Evolutionary conservation across 2,329 filamentous ascomycete species (phyloP).

Genomic region (Fusarium haematococcum): DNA sequence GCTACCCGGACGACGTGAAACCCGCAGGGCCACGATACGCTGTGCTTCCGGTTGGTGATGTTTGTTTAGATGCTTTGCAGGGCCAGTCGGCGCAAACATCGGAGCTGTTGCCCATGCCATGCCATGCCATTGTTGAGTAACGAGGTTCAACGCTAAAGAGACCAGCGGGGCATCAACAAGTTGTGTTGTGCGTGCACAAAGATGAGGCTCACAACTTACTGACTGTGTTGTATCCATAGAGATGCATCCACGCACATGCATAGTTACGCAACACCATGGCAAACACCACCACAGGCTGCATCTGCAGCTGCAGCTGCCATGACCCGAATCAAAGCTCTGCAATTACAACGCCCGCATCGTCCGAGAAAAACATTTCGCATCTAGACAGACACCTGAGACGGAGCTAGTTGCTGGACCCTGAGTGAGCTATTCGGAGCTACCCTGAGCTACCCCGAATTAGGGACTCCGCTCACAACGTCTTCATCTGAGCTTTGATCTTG

Average conservation of each 20-base stretch:
- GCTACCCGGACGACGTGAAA: constrained; percentile 7
- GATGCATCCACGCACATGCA: constrained; percentile 1
- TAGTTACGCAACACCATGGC: neutral
- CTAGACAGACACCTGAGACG: constrained; percentile 17
- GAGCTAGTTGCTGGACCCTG: constrained; percentile 31
- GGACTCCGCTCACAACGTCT: constrained; percentile 4
- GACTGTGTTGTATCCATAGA: constrained; percentile 1
- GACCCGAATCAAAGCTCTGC: neutral
- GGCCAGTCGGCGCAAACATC: constrained; percentile 5
- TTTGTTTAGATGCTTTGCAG: neutral
- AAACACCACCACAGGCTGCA: neutral
- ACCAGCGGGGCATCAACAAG: neutral
- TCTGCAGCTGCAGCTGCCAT: neutral
- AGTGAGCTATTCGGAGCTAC: constrained; percentile 12
- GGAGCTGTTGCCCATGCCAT: neutral
- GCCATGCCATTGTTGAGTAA: neutral
- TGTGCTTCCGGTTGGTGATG: neutral
- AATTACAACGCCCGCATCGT: constrained; percentile 15
- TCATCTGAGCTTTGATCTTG: constrained; percentile 12
- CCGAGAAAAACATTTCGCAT: constrained; percentile 11
- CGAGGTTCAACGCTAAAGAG: neutral
- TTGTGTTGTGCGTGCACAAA: constrained; percentile 7
- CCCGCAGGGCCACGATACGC: neutral
- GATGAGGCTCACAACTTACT: constrained; percentile 8
- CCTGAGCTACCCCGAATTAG: constrained; percentile 24